Evolutionary conservation across 257 asterid genomes (phyloP).

Genomic region (Sherardia arvensis): DNA sequence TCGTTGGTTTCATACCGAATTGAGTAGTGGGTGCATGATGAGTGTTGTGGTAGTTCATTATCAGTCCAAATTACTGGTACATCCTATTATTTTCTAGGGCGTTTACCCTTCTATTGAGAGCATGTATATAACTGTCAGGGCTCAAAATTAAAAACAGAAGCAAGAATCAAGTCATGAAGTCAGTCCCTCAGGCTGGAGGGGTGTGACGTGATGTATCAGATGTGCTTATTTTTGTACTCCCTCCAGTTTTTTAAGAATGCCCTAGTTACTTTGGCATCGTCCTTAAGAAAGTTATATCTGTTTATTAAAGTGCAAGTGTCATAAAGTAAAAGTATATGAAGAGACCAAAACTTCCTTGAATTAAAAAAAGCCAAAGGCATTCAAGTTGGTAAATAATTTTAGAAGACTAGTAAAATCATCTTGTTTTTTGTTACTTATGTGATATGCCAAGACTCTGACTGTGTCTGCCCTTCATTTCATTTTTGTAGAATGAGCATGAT

Average conservation of each 20-base stretch:
- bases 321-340: no score
- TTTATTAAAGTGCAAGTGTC: no score
- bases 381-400: no score
- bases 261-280: no score
- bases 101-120: not conserved
- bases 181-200: not conserved
- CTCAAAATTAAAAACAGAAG: not conserved
- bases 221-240: no score
- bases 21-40: not conserved
- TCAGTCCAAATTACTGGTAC: not conserved
- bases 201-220: not conserved
- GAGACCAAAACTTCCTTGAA: no score
- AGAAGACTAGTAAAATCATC: no score
- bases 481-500: constrained; percentile 79
- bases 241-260: no score
- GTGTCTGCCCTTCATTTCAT: not conserved
- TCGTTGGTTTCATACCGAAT: not conserved
- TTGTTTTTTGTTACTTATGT: not conserved
- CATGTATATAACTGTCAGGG: not conserved
- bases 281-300: no score
- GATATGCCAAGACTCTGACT: not conserved
- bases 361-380: no score
- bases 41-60: not conserved
- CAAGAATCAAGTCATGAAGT: not conserved
- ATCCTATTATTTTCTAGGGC: not conserved